A percentile compares a stretch with the other conserved stretches of the same genome.
phyloP scores from a whole-genome alignment of 257 asterid species.

The Nemophila menziesii region DNA sequence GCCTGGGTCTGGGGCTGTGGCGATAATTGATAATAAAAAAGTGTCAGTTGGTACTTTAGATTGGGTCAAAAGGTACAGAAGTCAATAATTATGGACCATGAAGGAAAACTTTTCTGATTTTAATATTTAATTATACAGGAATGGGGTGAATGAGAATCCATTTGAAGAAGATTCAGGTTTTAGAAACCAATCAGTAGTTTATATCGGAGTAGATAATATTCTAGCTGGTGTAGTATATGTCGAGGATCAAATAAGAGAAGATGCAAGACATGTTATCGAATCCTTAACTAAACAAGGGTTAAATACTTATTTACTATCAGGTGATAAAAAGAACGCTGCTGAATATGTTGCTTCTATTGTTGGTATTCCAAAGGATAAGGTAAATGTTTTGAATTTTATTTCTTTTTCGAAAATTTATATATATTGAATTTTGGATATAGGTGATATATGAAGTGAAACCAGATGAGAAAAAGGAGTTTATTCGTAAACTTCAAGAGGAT shows the following conservation, averaged over 20 bases:
- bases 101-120: neutral
- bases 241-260: conserved; percentile 98
- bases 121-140: conserved; percentile 45
- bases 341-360: conserved; percentile 94
- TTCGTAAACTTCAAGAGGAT: conserved; percentile 53
- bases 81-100: neutral
- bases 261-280: conserved; percentile 67
- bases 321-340: conserved; percentile 89
- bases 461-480: conserved; percentile 66
- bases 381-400: conserved; percentile 23
- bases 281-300: conserved; percentile 78
- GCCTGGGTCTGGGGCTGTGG: conserved; percentile 98
- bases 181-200: conserved; percentile 84
- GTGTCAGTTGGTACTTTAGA: conserved; percentile 89
- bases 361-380: conserved; percentile 87
- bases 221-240: conserved; percentile 91
- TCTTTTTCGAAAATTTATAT: neutral
- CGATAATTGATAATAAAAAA: conserved; percentile 48
- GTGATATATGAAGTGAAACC: conserved; percentile 83
- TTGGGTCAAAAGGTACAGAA: conserved; percentile 78
- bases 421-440: conserved; percentile 32
- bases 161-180: conserved; percentile 61
- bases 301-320: conserved; percentile 74
- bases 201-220: conserved; percentile 69
- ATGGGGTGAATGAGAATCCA: conserved; percentile 57